Percentiles rank a stretch among this genome's conserved stretches.
Conservation (phyloP, 2,329 filamentous ascomycete genomes). For the Talaromyces marneffei region DNA sequence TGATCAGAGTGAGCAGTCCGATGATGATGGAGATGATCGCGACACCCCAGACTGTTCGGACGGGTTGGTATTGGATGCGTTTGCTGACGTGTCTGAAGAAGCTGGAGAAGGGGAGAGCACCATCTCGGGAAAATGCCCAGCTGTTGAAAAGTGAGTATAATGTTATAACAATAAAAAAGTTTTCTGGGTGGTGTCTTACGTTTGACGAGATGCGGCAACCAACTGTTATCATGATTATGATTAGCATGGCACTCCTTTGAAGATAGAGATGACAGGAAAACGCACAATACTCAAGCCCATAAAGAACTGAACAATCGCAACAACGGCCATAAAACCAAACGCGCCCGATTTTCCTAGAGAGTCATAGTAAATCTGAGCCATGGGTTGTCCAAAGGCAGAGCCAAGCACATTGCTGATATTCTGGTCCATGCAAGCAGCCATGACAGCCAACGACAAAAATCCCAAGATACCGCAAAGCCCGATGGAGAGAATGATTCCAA, state of each 20-base stretch:
- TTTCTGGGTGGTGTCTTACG: slow-evolving; percentile 12
- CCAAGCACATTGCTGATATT: slow-evolving; percentile 47
- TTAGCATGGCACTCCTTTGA: neutral
- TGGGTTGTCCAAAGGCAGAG: slow-evolving; percentile 53
- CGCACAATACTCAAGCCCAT: slow-evolving; percentile 48
- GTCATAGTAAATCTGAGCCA: slow-evolving; percentile 56
- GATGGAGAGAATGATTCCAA: slow-evolving; percentile 55
- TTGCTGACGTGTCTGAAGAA: slow-evolving; percentile 54
- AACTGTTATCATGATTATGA: slow-evolving; percentile 28
- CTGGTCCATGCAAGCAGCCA: slow-evolving; percentile 52
- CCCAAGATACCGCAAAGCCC: slow-evolving; percentile 53
- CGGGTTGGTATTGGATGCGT: slow-evolving; percentile 52
- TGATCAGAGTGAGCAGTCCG: slow-evolving; percentile 55
- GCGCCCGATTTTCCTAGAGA: slow-evolving; percentile 55
- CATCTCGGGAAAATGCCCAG: slow-evolving; percentile 60
- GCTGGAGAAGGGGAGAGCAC: slow-evolving; percentile 54
- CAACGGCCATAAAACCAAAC: slow-evolving; percentile 52
- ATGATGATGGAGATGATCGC: slow-evolving; percentile 48
- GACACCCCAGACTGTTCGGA: slow-evolving; percentile 52
- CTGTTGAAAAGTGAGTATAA: neutral
- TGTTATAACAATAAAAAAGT: neutral
- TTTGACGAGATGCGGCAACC: slow-evolving; percentile 55
- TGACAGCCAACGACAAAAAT: slow-evolving; percentile 52
- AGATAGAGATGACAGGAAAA: neutral
- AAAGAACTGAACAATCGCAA: slow-evolving; percentile 58